These are phyloP conservation scores for Penicillium sp. DNA, from an alignment of 2,329 filamentous ascomycete species.

Conservation along the genomic window DNA sequence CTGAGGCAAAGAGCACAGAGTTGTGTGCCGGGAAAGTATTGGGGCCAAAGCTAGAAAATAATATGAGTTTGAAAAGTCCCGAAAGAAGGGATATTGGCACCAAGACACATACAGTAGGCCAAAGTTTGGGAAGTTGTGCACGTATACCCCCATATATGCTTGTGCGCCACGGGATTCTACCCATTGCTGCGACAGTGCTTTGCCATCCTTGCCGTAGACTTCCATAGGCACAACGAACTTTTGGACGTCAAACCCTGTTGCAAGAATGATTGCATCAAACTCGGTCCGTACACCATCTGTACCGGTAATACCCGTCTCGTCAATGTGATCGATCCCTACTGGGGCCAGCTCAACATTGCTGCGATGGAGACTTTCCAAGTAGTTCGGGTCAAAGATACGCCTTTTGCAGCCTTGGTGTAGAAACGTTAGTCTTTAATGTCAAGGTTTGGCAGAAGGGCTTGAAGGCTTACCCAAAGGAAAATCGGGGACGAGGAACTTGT, in stretches of 20 bases:
- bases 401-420: conserved; percentile 33
- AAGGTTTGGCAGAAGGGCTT: too few relatives aligned
- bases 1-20: conserved; percentile 34
- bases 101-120: conserved; percentile 9
- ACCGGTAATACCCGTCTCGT: conserved; percentile 15
- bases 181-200: conserved; percentile 28
- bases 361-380: conserved; percentile 53
- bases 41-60: conserved; percentile 18
- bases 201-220: conserved; percentile 25
- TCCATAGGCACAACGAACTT: conserved; percentile 25
- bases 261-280: conserved; percentile 28
- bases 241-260: conserved; percentile 31
- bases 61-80: too few relatives aligned
- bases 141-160: conserved; percentile 31
- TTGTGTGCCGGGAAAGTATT: conserved; percentile 35
- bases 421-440: too few relatives aligned
- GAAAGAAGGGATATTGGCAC: too few relatives aligned
- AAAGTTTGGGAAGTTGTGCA: conserved; percentile 32
- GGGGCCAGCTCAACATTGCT: conserved; percentile 56
- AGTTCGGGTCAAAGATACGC: conserved; percentile 59
- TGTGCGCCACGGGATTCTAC: conserved; percentile 27
- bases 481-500: conserved; percentile 19
- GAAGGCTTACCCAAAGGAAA: conserved; percentile 13
- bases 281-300: conserved; percentile 15
- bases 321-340: conserved; percentile 30